A percentile compares a stretch with the other conserved stretches of the same genome.
These are phyloP conservation scores for Echeveria elegans DNA, from an alignment of 164 flowering plant genomes.

Conservation along the genomic window DNA sequence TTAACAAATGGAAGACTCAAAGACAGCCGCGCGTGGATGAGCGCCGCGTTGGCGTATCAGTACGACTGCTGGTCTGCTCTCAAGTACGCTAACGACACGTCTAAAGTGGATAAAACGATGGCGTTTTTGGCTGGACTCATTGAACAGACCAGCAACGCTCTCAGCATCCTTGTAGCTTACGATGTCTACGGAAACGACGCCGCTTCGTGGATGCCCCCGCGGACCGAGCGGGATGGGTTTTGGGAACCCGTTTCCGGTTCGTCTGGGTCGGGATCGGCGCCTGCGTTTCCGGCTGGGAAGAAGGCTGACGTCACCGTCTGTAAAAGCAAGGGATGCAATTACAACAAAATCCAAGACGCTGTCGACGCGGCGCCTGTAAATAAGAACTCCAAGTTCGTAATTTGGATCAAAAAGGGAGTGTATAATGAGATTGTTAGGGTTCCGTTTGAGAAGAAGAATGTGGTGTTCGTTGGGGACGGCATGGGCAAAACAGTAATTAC, in stretches of 20 bases:
- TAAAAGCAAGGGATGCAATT: background rate
- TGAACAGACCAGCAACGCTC: slow-evolving; percentile 3
- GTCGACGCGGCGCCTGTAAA: background rate
- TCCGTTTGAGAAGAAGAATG: slow-evolving; percentile 3
- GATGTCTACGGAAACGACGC: slow-evolving; percentile 4
- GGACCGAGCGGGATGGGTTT: slow-evolving; percentile 5
- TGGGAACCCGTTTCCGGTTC: slow-evolving; percentile 5
- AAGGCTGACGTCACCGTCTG: slow-evolving; percentile 6
- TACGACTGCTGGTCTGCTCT: slow-evolving; percentile 67
- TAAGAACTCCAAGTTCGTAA: background rate
- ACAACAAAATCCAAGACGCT: background rate
- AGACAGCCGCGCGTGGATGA: slow-evolving; percentile 71
- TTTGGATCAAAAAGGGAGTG: slow-evolving; percentile 5
- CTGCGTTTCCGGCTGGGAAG: slow-evolving; percentile 1
- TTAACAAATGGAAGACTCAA: slow-evolving; percentile 33
- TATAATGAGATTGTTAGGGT: slow-evolving; percentile 6
- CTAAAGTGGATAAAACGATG: slow-evolving; percentile 44
- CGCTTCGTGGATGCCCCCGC: background rate
- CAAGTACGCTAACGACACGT: slow-evolving; percentile 56
- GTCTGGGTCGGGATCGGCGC: background rate
- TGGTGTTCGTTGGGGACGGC: slow-evolving; percentile 3
- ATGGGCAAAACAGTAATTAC: slow-evolving; percentile 8
- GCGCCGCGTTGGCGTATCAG: slow-evolving; percentile 56
- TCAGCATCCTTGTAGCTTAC: slow-evolving; percentile 1
- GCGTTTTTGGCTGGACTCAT: background rate